Conservation (phyloP, 164 flowering plant species). For the Vitis amurensis region DNA sequence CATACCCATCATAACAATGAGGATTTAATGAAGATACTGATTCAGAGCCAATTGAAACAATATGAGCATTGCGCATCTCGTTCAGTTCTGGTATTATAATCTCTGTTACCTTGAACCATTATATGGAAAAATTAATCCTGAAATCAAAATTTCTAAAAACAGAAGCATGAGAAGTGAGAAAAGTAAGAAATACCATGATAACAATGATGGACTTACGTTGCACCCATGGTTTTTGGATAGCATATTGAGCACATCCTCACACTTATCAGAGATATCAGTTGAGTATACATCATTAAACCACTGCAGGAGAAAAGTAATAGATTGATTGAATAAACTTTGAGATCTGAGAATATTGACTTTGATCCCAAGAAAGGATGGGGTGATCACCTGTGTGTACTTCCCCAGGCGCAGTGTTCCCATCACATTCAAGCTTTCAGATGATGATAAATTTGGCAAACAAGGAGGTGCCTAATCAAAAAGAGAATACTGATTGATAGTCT, state of each 20-base stretch:
- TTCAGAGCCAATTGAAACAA: conserved; percentile 91
- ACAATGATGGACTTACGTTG: conserved; percentile 49
- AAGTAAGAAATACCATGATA: background rate
- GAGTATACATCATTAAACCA: conserved; percentile 95
- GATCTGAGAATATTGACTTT: background rate
- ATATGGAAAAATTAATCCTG: background rate
- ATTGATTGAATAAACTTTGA: background rate
- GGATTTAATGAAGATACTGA: conserved; percentile 55
- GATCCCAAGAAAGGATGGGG: conserved; percentile 4
- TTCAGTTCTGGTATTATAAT: conserved; percentile 82
- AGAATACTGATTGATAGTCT: background rate
- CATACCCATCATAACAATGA: conserved; percentile 70
- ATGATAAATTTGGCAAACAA: conserved; percentile 70
- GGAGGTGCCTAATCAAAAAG: conserved; percentile 59
- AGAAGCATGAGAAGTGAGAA: too few relatives aligned
- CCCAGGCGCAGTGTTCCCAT: conserved; percentile 70
- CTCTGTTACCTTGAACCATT: conserved; percentile 57
- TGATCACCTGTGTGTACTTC: conserved; percentile 75
- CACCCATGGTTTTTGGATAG: conserved; percentile 63
- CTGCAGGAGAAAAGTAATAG: conserved; percentile 42
- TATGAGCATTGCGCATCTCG: conserved; percentile 88
- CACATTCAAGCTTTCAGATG: conserved; percentile 36
- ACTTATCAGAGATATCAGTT: conserved; percentile 74
- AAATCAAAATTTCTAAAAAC: background rate
- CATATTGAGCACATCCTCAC: conserved; percentile 69